Evolutionary conservation across 2,329 filamentous ascomycete species (phyloP).

Genomic region (Aspergillus versicolor): DNA sequence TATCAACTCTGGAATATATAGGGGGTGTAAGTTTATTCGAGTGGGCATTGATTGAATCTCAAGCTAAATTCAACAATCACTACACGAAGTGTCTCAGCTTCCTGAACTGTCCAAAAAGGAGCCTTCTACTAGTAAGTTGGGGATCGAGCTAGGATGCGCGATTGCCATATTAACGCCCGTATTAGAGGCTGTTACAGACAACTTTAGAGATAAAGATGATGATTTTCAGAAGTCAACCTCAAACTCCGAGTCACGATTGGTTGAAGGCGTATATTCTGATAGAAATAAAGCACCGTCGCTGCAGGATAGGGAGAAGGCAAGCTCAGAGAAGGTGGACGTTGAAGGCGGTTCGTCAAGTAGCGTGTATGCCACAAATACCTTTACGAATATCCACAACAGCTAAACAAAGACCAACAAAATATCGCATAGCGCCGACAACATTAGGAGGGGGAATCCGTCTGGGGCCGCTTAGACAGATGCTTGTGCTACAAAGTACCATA

Average conservation of each 20-base stretch:
- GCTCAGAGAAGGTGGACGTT: slow-evolving; percentile 3
- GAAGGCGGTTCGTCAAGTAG: slow-evolving; percentile 2
- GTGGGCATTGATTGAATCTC: too few species aligned
- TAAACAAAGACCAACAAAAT: background rate
- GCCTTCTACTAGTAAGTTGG: slow-evolving; percentile 5
- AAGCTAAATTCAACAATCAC: background rate
- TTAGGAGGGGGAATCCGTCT: background rate
- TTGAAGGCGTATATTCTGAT: background rate
- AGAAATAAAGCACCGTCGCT: slow-evolving; percentile 1
- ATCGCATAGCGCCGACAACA: background rate
- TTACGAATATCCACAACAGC: background rate
- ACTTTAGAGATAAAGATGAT: background rate
- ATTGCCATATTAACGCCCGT: too few species aligned
- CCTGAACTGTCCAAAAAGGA: slow-evolving; percentile 12
- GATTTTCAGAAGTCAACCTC: background rate
- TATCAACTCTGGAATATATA: background rate
- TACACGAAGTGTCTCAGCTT: background rate
- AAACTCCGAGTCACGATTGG: background rate
- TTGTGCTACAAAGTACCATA: background rate
- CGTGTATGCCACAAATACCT: background rate
- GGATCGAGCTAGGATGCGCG: background rate
- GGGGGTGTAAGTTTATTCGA: too few species aligned
- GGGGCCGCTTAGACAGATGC: background rate
- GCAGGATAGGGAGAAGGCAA: slow-evolving; percentile 1
- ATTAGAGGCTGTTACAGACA: background rate